Conservation (phyloP, 805 yeast species). For the Kregervanrija pseudodelftensis region DNA sequence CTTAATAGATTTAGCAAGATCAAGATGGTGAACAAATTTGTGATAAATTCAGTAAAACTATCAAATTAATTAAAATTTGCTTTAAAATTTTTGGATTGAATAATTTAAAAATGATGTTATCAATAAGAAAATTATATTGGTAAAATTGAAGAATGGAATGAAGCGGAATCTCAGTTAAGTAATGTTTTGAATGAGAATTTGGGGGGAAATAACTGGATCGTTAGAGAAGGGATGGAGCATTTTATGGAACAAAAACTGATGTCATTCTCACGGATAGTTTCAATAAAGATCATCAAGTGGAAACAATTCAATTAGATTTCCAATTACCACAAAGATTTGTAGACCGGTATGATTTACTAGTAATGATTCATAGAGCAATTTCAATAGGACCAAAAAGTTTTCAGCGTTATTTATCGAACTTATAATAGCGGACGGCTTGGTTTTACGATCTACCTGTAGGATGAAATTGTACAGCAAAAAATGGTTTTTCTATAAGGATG, state of each 20-base stretch:
- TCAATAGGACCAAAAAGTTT: constrained; percentile 91
- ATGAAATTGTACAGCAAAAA: no score
- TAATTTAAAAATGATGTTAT: constrained; percentile 56
- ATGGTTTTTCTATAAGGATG: no score
- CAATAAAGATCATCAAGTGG: constrained; percentile 84
- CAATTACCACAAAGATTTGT: constrained; percentile 86
- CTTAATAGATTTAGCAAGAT: constrained; percentile 78
- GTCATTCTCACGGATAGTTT: constrained; percentile 72
- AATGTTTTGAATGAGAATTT: constrained; percentile 62
- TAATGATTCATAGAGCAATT: constrained; percentile 93
- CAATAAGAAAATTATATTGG: constrained; percentile 81
- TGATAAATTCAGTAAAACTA: no score
- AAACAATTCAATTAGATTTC: constrained; percentile 92
- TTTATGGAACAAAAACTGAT: constrained; percentile 95
- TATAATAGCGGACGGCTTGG: no score
- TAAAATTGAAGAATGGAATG: constrained; percentile 65
- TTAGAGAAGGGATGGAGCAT: constrained; percentile 97
- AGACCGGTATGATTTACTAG: constrained; percentile 57
- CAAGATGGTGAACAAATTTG: constrained; percentile 98
- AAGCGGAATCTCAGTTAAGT: constrained; percentile 66
- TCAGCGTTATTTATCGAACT: constrained; percentile 83
- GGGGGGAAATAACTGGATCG: no score
- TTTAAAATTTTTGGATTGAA: constrained; percentile 61
- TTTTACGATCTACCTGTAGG: no score
- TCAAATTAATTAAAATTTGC: constrained; percentile 66